Base-by-base conservation (phyloP, 192 early-diverging fungal species). In the Spinellus fusiger region DNA sequence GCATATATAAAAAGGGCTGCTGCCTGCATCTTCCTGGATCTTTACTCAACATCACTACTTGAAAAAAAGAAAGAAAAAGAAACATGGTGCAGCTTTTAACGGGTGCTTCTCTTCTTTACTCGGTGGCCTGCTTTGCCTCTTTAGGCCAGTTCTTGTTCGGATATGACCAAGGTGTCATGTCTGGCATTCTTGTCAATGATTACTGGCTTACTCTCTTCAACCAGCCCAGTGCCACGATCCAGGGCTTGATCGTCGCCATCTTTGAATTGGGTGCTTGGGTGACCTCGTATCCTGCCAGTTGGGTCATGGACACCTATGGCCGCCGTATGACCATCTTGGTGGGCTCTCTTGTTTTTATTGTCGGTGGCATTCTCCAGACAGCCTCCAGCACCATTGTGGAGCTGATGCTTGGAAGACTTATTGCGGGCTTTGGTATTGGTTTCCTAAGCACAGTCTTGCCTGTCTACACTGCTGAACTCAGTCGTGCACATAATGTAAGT, bases 401-500 rank as follows among this genome's bases (percentile, higher is more conserved):
- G 26, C 66, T 84, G 31, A 68, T 82, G 49, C 60, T 63, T 29
- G 82, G 82, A 4, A 69, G 82, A 25, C 64, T 81, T 3, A 70
- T 84, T 9, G 74, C 77, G n/a, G 80, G 82, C 2, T 60, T 81
- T 40, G 81, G 69, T 18, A 75, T 80, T 1, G 81, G 81, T 49
- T 75, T 75, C 0, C 69, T 79, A 3, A 80, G 77, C 32, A 57
- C 61, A 18, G 53, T 64, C 8, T 27, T 64, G 22, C 47, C 58
- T 46, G 40, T 71, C 12, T 64, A 65, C 29, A 81, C 84, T 61
- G 85, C 91, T 28, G 93, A 95, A 65, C 35, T 54, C 26, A 51
- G 47, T 47, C 52, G 37, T 29, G 62, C 52, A 23, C 62, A 57
- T 22, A 54, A 57, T 29, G 55, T 64, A 57, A 57, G 29, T 20